phyloP scores from a whole-genome alignment of 306 rosid genomes.

The Sophora flavescens region DNA sequence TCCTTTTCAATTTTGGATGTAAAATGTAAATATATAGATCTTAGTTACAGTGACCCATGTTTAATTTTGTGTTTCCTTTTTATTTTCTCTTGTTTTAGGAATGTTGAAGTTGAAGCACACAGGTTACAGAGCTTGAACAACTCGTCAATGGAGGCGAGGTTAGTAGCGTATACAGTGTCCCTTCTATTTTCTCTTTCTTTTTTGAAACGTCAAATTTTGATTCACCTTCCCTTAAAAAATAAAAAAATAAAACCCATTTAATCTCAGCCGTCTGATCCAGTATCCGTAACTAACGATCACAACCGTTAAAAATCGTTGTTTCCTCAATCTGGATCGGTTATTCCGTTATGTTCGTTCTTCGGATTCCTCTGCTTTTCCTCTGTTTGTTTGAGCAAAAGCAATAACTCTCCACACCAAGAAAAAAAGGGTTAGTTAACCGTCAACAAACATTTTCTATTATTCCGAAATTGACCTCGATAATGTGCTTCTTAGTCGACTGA shows the following conservation, averaged over 20 bases:
- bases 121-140: slow-evolving; percentile 71
- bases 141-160: slow-evolving; percentile 88
- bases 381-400: slow-evolving; percentile 12
- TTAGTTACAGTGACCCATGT: slow-evolving; percentile 7
- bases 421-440: slow-evolving; percentile 41
- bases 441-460: slow-evolving; percentile 25
- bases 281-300: slow-evolving; percentile 42
- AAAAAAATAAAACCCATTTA: slow-evolving; percentile 15
- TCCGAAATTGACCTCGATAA: slow-evolving; percentile 49
- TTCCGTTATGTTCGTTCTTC: slow-evolving; percentile 63
- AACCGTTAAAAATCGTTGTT: slow-evolving; percentile 67
- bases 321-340: slow-evolving; percentile 72
- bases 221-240: slow-evolving; percentile 9
- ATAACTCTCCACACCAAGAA: slow-evolving; percentile 26
- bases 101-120: slow-evolving; percentile 54
- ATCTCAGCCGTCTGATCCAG: slow-evolving; percentile 58
- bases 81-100: slow-evolving; percentile 47
- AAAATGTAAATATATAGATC: slow-evolving; percentile 10
- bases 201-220: slow-evolving; percentile 40
- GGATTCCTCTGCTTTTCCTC: slow-evolving; percentile 51
- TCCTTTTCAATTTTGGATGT: background rate
- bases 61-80: background rate
- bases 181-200: background rate
- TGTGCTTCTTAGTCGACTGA: fast-evolving
- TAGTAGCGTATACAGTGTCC: background rate